Conservation (phyloP, 2,329 filamentous ascomycete genomes). For the Colletotrichum orchidophilum region DNA sequence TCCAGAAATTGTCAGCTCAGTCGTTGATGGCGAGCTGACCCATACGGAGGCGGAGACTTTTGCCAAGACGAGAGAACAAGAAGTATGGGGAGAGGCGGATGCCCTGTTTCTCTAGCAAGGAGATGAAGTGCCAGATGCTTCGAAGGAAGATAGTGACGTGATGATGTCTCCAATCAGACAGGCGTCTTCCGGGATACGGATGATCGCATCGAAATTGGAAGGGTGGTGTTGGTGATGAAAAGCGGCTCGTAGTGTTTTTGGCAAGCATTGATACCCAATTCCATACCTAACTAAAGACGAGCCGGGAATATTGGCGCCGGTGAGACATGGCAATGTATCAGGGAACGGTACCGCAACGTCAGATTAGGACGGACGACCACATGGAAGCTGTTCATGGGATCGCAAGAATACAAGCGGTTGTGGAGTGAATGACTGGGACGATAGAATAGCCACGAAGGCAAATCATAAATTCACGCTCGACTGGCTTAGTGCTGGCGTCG, state of each 20-base stretch:
- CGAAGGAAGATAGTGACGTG: not conserved
- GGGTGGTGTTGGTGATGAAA: not conserved
- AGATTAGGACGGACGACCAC: not conserved
- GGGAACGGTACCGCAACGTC: not conserved
- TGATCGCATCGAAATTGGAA: not conserved
- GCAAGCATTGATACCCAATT: constrained; percentile 7
- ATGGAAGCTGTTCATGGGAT: not conserved
- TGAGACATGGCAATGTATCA: not conserved
- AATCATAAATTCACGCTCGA: constrained; percentile 9
- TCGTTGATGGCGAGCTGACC: constrained; percentile 2
- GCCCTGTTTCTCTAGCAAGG: constrained; percentile 47
- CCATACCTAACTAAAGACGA: not conserved
- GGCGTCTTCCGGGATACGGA: not conserved
- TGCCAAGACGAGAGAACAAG: constrained; percentile 30
- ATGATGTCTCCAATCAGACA: not conserved
- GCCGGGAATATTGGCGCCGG: not conserved
- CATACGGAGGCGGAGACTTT: not conserved
- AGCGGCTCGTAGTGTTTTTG: not conserved
- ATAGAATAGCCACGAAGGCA: not conserved
- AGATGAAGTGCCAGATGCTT: not conserved
- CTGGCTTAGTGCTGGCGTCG: not conserved
- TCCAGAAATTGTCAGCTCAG: not conserved
- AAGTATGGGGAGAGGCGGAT: constrained; percentile 55
- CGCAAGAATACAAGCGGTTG: not conserved
- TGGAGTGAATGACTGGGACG: not conserved